Evolutionary conservation across 129 eudicot genomes (phyloP).

Genomic region (Solidago caesia): DNA sequence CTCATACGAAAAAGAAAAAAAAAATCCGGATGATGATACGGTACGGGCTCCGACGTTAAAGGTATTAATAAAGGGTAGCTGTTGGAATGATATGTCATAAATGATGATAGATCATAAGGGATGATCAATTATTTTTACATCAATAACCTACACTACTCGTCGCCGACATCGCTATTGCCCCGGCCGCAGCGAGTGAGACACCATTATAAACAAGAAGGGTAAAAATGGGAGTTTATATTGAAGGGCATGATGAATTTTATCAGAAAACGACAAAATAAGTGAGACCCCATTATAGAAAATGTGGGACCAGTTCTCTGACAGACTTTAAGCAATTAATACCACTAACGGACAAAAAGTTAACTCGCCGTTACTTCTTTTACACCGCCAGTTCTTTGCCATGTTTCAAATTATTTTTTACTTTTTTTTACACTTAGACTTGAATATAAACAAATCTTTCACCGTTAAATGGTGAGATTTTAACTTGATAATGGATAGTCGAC

Average conservation of each 20-base stretch:
- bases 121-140: background rate
- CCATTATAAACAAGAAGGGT: background rate
- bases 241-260: conserved; percentile 16
- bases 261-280: conserved; percentile 32
- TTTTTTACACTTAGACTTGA: no score
- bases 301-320: conserved; percentile 23
- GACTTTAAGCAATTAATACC: conserved; percentile 26
- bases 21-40: no score
- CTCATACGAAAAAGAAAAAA: no score
- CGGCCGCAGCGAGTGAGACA: no score
- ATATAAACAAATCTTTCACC: no score
- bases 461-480: no score
- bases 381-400: background rate
- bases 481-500: no score
- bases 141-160: background rate
- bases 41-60: no score
- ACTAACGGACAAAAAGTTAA: conserved; percentile 29
- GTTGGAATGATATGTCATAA: no score
- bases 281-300: background rate
- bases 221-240: conserved; percentile 15
- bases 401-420: no score
- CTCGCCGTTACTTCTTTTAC: conserved; percentile 22
- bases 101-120: no score
- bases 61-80: no score
- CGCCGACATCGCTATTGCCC: background rate